phyloP scores from a whole-genome alignment of 2,329 filamentous ascomycete species.

The Colletotrichum tabaci region DNA sequence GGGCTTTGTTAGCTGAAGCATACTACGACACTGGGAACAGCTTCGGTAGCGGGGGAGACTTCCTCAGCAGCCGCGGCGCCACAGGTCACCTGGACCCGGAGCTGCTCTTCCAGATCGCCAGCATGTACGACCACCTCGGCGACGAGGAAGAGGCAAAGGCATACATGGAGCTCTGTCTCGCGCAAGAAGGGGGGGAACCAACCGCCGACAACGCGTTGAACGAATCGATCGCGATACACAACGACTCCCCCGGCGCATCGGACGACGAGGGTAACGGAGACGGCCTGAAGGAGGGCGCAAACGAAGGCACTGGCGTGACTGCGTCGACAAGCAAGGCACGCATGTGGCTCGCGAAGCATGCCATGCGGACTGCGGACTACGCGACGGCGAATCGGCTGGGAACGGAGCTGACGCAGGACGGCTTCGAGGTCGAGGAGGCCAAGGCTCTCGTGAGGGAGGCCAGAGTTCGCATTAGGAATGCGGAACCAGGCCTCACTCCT shows the following conservation, averaged over 20 bases:
- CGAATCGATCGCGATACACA: slow-evolving; percentile 69
- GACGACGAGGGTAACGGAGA: slow-evolving; percentile 51
- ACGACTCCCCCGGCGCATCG: slow-evolving; percentile 63
- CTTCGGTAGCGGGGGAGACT: slow-evolving; percentile 63
- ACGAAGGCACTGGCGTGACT: slow-evolving; percentile 85
- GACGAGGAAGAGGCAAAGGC: slow-evolving; percentile 85
- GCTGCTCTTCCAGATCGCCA: slow-evolving; percentile 89
- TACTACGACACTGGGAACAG: slow-evolving; percentile 81
- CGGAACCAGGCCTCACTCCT: slow-evolving; percentile 44
- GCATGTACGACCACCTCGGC: slow-evolving; percentile 86
- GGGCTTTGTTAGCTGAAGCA: slow-evolving; percentile 88
- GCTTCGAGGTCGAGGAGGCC: slow-evolving; percentile 95
- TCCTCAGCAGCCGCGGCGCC: slow-evolving; percentile 64
- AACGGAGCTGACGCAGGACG: slow-evolving; percentile 94
- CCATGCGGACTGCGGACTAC: slow-evolving; percentile 83
- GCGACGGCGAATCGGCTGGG: slow-evolving; percentile 84
- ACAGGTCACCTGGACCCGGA: slow-evolving; percentile 85
- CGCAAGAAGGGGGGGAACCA: slow-evolving; percentile 81
- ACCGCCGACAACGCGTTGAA: slow-evolving; percentile 59
- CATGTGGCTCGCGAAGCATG: slow-evolving; percentile 91
- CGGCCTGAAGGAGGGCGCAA: slow-evolving; percentile 48
- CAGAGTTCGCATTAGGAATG: slow-evolving; percentile 79
- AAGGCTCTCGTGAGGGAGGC: slow-evolving; percentile 93
- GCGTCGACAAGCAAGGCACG: slow-evolving; percentile 92
- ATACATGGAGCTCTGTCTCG: slow-evolving; percentile 96